phyloP scores from a whole-genome alignment of 768 basidiomycete species.

The Crepidotus variabilis region DNA sequence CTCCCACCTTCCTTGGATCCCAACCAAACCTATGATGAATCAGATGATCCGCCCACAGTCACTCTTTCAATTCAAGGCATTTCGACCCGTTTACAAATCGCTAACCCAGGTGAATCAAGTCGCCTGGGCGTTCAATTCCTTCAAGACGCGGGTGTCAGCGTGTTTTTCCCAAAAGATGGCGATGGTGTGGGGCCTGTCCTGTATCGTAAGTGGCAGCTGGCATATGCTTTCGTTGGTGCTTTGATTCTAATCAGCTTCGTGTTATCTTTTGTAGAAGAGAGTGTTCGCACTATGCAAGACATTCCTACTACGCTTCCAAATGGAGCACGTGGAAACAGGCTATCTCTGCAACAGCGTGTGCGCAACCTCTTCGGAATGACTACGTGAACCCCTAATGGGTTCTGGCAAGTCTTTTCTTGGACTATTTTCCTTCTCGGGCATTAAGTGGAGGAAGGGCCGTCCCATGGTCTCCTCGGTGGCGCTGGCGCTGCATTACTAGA shows the following conservation, averaged over 20 bases:
- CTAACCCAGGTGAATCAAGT: slow-evolving; percentile 22
- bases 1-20: slow-evolving; percentile 8
- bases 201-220: slow-evolving; percentile 18
- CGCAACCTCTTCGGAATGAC: slow-evolving; percentile 19
- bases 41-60: slow-evolving; percentile 7
- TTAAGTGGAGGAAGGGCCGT: neutral
- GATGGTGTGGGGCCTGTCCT: slow-evolving; percentile 25
- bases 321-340: slow-evolving; percentile 13
- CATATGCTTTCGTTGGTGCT: neutral
- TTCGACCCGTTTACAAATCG: slow-evolving; percentile 20
- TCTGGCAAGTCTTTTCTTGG: neutral
- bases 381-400: neutral
- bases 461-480: neutral
- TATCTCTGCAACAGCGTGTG: slow-evolving; percentile 23
- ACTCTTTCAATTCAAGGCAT: slow-evolving; percentile 22
- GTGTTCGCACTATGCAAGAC: slow-evolving; percentile 13
- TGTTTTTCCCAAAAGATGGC: slow-evolving; percentile 22
- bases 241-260: neutral
- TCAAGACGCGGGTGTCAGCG: slow-evolving; percentile 24
- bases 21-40: too few relatives aligned
- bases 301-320: slow-evolving; percentile 18
- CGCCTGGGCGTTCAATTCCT: slow-evolving; percentile 27
- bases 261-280: slow-evolving; percentile 17
- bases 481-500: neutral
- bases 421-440: neutral